Evolutionary conservation across 371 early-diverging fungal species (phyloP), one percentile per base, ranked within the genome.

Genomic region (Mycotypha africana): DNA sequence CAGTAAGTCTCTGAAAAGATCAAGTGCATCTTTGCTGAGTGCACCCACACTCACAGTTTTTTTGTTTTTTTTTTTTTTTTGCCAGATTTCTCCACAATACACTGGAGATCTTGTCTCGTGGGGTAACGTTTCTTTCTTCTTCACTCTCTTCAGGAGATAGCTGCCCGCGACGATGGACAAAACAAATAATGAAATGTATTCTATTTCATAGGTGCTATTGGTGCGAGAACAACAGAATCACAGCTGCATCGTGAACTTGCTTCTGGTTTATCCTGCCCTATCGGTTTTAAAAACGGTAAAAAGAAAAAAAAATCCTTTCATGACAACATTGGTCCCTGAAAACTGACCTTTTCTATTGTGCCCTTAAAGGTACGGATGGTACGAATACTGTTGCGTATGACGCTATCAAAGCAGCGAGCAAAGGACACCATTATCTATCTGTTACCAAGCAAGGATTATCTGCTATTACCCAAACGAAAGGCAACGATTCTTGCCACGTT

Each of bases 381-480:
- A 80, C 83, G 49, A 78, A 88, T 35, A 72, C 70, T 26, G 88
- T 94, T 33, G 94, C 94, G 6, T 70, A 93, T 36, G 94, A 95
- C 53, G 95, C 94, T 24, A 92, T 93, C 60, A 75, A 81, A 52
- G 84, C 94, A 3, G 88, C 95, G 7, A 74, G 85, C 38, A 77
- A 89, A 51, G 85, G 88, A 28, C 96, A 95, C 56, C 89, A 87
- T 56, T 95, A 94, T 76, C 70, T 95, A 56, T 91, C 93, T n/a
- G 95, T 95, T 6, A 94, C 92, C 41, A 93, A 95, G 66, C 92
- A 93, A 57, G 96, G 96, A 15, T 72, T 93, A 28, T 88, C 92
- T 12, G 89, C 94, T 3, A 95, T 95, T 63, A 88, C 89, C 33
- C 83, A 89, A 48, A 94, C 95, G 2, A 76, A 76, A 62, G 90